Percentiles rank a stretch among this genome's conserved stretches.
phyloP scores from a whole-genome alignment of 2,329 filamentous ascomycete genomes.

The Aspergillus luchuensis region DNA sequence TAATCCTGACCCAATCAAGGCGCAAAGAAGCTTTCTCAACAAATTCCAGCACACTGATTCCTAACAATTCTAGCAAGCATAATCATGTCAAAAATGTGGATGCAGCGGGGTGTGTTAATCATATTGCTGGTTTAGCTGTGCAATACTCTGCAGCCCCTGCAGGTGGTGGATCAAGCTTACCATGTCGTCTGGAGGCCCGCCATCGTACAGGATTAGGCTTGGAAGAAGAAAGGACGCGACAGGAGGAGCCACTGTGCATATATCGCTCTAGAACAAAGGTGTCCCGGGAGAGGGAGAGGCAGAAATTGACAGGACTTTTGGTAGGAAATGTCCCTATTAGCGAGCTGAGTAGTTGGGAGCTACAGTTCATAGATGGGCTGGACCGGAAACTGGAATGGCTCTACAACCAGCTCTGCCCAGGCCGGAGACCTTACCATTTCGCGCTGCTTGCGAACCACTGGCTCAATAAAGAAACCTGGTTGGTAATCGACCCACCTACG shows the following conservation, averaged over 20 bases:
- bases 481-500: constrained; percentile 43
- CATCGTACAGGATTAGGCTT: not conserved
- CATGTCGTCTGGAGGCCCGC: too few relatives aligned
- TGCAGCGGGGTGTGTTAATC: too few relatives aligned
- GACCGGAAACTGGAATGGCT: constrained; percentile 44
- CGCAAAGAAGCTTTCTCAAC: not conserved
- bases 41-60: not conserved
- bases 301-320: not conserved
- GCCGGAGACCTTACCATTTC: constrained; percentile 44
- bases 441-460: constrained; percentile 45
- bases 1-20: not conserved
- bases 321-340: constrained; percentile 5
- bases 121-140: not conserved
- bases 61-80: not conserved
- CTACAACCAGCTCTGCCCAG: constrained; percentile 40
- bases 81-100: not conserved
- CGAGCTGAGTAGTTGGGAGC: constrained; percentile 38
- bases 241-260: not conserved
- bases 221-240: not conserved
- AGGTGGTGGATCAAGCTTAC: not conserved
- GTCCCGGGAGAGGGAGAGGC: not conserved
- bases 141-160: not conserved
- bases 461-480: constrained; percentile 45
- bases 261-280: not conserved
- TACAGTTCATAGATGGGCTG: constrained; percentile 37